A percentile compares a stretch with the other conserved stretches of the same genome.
Conservation (phyloP, 1,139 yeast genomes). For the Barnettozyma hawaiiensis region DNA sequence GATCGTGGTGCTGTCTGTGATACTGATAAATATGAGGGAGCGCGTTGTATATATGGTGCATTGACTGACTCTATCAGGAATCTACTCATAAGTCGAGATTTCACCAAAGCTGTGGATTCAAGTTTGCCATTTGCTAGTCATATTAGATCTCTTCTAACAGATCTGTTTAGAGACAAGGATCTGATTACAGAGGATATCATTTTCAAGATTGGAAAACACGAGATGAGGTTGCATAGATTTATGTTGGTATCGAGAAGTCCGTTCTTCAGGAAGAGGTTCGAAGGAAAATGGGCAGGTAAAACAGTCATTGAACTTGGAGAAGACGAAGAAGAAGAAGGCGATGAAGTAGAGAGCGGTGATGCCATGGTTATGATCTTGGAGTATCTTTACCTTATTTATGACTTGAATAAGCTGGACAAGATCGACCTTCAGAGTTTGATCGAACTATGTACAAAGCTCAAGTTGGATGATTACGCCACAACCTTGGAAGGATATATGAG, state of each 20-base stretch:
- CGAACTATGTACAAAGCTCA: constrained; percentile 33
- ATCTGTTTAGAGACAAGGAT: constrained; percentile 31
- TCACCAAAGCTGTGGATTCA: constrained; percentile 61
- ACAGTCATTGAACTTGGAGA: constrained; percentile 17
- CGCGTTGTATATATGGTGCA: constrained; percentile 75
- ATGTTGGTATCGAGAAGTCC: constrained; percentile 34
- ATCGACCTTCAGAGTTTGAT: constrained; percentile 30
- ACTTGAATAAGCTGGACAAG: constrained; percentile 30
- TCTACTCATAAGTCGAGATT: constrained; percentile 53
- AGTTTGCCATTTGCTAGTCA: constrained; percentile 75
- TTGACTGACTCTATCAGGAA: constrained; percentile 59
- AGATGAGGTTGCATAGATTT: constrained; percentile 32
- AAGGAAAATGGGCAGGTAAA: constrained; percentile 20
- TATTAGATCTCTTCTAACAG: constrained; percentile 39
- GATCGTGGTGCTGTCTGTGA: constrained; percentile 72
- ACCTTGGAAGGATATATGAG: constrained; percentile 28
- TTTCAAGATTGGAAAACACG: constrained; percentile 1
- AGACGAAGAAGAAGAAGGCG: no score
- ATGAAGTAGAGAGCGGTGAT: constrained; percentile 22
- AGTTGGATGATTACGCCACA: constrained; percentile 34
- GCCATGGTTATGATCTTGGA: constrained; percentile 40
- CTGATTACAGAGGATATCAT: constrained; percentile 36
- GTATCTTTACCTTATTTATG: constrained; percentile 46
- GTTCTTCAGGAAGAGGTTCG: constrained; percentile 25
- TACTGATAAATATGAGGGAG: constrained; percentile 76